Evolutionary conservation across 192 early-diverging fungal genomes (phyloP), one percentile per base, ranked within the genome.

Genomic region (Mortierella alpina): DNA sequence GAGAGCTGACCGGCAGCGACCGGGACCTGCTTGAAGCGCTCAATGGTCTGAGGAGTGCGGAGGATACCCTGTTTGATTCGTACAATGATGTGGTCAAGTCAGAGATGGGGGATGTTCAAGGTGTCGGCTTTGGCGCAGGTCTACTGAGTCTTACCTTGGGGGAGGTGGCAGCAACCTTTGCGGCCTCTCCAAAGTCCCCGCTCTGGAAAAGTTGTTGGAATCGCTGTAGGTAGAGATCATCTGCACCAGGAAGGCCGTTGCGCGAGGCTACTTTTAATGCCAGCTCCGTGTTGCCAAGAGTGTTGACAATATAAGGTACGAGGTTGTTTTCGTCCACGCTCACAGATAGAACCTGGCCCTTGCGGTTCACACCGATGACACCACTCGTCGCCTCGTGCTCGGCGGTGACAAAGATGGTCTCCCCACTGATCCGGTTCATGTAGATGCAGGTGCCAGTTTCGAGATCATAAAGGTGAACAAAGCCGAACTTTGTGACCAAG

Each of bases 391-490:
- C 82, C 55, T 96, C 90, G 66, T 96, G 90, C 76, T 96, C 96
- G 47, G 96, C 91, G 66, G 97, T 97, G 17, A 96, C 94, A 92
- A 99, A 99, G 61, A 99, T 95, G n/a, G 98, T 98, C 63, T 98
- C 98, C n/a, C 94, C 94, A 77, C 93, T 95, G 73, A 98, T 98
- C 65, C 98, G 91, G 87, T 99, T 98, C 91, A 96, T 96, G 87
- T 96, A 99, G 59, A 99, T 92, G 83, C 96, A 96, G 18, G 92
- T 90, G 44, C 95, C 96, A 14, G 95, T 90, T 83, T 98, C 98
- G 46, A 99, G 86, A 72, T 99, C 98, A 84, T 96, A 98, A 42
- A 99, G 84, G 75, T 98, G 97, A 76, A 99, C 95, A 75, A 95
- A 99, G 7, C 98, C 98, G 78, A 94, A 96, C 88, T 99, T 99